These are phyloP conservation scores for Hexamita inflata DNA, from an alignment of 208 protist species.

Conservation along the genomic window DNA sequence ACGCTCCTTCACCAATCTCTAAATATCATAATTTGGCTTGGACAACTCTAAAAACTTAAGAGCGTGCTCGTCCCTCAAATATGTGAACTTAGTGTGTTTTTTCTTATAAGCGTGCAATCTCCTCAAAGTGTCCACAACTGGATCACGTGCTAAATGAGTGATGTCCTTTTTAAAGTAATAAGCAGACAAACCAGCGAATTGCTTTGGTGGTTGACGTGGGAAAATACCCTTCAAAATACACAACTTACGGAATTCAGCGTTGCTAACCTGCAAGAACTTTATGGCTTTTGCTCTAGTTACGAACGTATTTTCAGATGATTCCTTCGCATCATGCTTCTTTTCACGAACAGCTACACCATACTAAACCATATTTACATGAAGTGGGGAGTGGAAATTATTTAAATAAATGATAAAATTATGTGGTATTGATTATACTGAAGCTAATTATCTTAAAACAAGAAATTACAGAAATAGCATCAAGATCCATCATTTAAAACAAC, in stretches of 20 bases:
- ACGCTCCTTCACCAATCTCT: conserved; percentile 38
- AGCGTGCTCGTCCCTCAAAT: background rate
- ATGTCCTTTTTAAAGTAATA: conserved; percentile 95
- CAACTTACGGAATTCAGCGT: conserved; percentile 53
- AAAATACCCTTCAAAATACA: conserved; percentile 97
- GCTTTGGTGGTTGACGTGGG: conserved; percentile 77
- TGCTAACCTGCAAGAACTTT: background rate
- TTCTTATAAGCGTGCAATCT: background rate
- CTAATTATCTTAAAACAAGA: no score
- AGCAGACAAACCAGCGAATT: conserved; percentile 74
- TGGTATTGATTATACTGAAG: no score
- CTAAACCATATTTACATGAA: no score
- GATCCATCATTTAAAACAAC: no score
- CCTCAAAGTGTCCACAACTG: conserved; percentile 3
- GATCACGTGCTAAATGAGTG: conserved; percentile 66
- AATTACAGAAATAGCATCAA: no score
- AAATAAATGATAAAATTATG: no score
- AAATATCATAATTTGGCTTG: background rate
- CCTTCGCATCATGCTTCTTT: no score
- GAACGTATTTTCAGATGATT: background rate
- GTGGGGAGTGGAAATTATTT: no score
- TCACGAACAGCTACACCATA: no score
- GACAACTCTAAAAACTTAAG: background rate
- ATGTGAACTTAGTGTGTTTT: background rate
- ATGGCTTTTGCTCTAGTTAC: conserved; percentile 28